Base-by-base conservation (phyloP, 345 rosid species). In the Aquilaria malaccensis region DNA sequence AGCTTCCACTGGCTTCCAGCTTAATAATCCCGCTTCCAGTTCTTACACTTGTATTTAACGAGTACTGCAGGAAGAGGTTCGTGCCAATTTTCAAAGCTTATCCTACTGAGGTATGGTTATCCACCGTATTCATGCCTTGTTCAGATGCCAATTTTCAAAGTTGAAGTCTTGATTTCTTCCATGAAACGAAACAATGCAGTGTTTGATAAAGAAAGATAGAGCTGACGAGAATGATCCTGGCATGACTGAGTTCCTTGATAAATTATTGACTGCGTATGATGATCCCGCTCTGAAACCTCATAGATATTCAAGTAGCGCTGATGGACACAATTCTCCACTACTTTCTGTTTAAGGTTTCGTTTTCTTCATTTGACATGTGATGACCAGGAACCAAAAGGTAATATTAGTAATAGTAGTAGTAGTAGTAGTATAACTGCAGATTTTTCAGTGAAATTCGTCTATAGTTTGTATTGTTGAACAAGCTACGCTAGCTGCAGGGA, bases 1-100 rank as follows among this genome's bases (percentile, higher is more conserved):
- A 80, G 58, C 81, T 89, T 70, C 91, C 93, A 33, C 43, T 81
- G 58, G 97, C 95, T 59, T 80, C 94, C 64, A 78, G 74, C 76
- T 81, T 93, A 67, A 79, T 73, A 9, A 60, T 83, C 63, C 97
- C 98, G 61, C 91, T 93, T 58, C 97, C 97, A 9, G 52, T 85
- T 72, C 84, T 93, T 70, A 87, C 96, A 2, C 70, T 87, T 63
- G 73, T 87, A 65, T 93, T 89, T 83, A 83, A 80, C 11, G 77
- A 76, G 56, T 87, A 93, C 72, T 93, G 96, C 78, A 73, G 79
- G 62, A 82, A 81, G 75, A 72, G 93, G 12, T 89, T 89, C 76
- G 78, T 77, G 47, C 95, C 95, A 3, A 67, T 80, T 58, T 85
- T 89, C 67, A 70, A 69, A 67, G 82, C 82, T 61, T 85, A 76